Evolutionary conservation across 257 asterid genomes (phyloP), one percentile per base, ranked within the genome.

Genomic region (Paulownia fortunei): DNA sequence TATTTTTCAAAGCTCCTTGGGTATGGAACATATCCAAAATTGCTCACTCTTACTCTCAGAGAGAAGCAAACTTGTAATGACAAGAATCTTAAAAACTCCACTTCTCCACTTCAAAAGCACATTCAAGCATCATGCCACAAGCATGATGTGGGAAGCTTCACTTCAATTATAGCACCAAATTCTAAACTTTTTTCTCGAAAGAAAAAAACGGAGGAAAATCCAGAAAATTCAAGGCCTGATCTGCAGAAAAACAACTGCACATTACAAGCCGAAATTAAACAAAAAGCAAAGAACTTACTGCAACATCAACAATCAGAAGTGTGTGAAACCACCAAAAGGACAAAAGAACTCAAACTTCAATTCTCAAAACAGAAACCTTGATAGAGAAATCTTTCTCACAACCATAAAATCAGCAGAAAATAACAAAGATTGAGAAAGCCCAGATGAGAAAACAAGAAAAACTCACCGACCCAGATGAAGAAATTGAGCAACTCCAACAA

Each of bases 1-100:
- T 85, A 77, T 87, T 89, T 63, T 88, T 96, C 86, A 88, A 80
- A 81, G 94, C 81, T 81, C 98, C 99, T 86, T 89, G 97, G 72
- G 89, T 77, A 74, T 91, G 94, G 84, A 89, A 93, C 99, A 96
- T 96, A 76, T 85, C 86, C 84, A 79, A 54, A 80, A 70, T 21
- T 32, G 63, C 79, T 44, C 74, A 52, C 68, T 78, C 62, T 77
- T 62, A 42, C 80, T 79, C 79, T 27, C 41, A 16, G 67, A 72
- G 79, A 47, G 79, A 56, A 68, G 64, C 61, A 68, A 67, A 44
- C 58, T 68, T 80, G 30, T 5, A 51, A 72, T 13, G 39, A 23
- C 23, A 73, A 7, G 44, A 72, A 16, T 49, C 12, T 68, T 18
- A 24, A 59, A 74, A 32, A 68, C 34, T 72, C 73, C 52, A 69